Percentiles rank a stretch among this genome's conserved stretches.
These are phyloP conservation scores for Oryza punctata DNA, from an alignment of 176 grass and related monocot species.

Conservation along the genomic window DNA sequence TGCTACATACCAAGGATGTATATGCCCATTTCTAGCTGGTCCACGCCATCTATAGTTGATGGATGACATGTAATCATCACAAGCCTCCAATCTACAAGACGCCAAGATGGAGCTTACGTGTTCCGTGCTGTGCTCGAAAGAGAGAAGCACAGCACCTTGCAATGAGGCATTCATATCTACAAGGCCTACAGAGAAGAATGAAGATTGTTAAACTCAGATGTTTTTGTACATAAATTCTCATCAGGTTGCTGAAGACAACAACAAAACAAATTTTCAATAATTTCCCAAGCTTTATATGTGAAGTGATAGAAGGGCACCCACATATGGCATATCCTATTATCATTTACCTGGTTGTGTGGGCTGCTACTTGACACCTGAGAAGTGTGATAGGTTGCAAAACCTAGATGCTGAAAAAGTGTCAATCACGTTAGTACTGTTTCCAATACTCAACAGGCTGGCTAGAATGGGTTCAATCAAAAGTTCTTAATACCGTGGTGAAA, in stretches of 20 bases:
- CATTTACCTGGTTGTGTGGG: slow-evolving; percentile 24
- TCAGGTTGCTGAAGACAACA: not conserved
- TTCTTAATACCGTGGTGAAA: slow-evolving; percentile 49
- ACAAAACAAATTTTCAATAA: slow-evolving; percentile 16
- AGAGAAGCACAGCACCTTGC: not conserved
- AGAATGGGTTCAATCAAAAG: slow-evolving; percentile 6
- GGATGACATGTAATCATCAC: slow-evolving; percentile 6
- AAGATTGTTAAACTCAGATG: not conserved
- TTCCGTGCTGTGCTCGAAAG: not conserved
- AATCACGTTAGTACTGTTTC: not conserved
- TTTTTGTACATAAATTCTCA: not conserved
- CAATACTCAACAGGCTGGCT: not conserved
- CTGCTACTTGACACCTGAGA: slow-evolving; percentile 3
- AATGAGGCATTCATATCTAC: slow-evolving; percentile 24
- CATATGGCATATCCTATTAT: not conserved
- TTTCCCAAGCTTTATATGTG: not conserved
- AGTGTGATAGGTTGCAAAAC: slow-evolving; percentile 34
- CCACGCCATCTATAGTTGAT: not conserved
- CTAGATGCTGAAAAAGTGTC: slow-evolving; percentile 23
- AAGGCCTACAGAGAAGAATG: slow-evolving; percentile 13
- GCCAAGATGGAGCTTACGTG: not conserved
- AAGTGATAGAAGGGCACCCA: not conserved
- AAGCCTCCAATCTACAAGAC: not conserved
- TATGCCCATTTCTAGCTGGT: not conserved
- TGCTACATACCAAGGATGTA: slow-evolving; percentile 2